A percentile compares a stretch with the other conserved stretches of the same genome.
Evolutionary conservation across 139 green algal genomes (phyloP).

Genomic region (Chlorella sp.): DNA sequence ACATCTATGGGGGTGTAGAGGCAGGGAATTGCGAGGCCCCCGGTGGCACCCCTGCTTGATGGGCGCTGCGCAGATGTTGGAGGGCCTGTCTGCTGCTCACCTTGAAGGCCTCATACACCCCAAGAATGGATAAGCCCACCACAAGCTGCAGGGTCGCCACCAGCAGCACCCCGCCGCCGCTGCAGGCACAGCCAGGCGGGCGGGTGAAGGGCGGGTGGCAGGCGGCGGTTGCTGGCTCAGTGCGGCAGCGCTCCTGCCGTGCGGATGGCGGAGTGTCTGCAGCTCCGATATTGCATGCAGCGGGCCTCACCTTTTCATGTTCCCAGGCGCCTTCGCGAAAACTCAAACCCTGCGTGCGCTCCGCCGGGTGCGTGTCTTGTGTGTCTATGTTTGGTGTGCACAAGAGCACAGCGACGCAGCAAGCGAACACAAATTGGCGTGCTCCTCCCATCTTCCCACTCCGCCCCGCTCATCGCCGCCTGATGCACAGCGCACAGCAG

Average conservation of each 20-base stretch:
- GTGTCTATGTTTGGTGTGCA: no score
- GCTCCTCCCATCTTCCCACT: no score
- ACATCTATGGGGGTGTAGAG: no score
- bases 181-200: not conserved
- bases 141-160: not conserved
- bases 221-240: not conserved
- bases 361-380: not conserved
- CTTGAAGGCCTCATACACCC: conserved; percentile 31
- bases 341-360: not conserved
- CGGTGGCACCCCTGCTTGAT: no score
- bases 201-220: not conserved
- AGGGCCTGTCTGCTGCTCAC: not conserved
- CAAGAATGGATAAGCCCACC: not conserved
- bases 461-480: no score
- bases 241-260: no score
- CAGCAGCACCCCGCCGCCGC: not conserved
- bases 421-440: no score
- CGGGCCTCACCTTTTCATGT: not conserved
- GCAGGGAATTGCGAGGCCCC: no score
- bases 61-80: not conserved
- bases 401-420: no score
- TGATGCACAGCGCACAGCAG: no score
- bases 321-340: not conserved
- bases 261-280: no score
- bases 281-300: not conserved